A percentile compares a stretch with the other conserved stretches of the same genome.
Evolutionary conservation across 129 eudicot genomes (phyloP).

Genomic region (Chrysanthemum seticuspe): DNA sequence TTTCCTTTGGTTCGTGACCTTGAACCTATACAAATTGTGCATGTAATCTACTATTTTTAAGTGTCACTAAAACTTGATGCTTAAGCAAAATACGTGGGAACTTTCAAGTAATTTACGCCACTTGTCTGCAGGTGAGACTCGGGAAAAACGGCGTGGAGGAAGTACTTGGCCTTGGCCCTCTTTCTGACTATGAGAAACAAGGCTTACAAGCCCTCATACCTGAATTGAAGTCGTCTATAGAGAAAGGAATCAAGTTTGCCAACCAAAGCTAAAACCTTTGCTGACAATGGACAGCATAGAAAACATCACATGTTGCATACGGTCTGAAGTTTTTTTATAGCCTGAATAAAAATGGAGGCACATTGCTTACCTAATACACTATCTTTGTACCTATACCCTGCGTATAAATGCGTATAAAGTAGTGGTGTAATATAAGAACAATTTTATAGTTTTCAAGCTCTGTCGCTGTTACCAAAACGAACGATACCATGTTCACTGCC

Average conservation of each 20-base stretch:
- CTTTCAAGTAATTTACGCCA: neutral
- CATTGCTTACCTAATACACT: no score
- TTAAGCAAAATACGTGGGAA: neutral
- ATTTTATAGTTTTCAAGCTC: no score
- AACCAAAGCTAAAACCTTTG: slow-evolving; percentile 28
- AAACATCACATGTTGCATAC: slow-evolving; percentile 31
- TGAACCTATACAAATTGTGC: neutral
- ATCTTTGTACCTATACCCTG: no score
- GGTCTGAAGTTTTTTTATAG: neutral
- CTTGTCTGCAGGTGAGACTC: slow-evolving; percentile 65
- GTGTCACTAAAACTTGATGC: no score
- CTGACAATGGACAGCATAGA: neutral
- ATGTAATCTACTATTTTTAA: neutral
- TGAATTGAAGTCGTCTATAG: slow-evolving; percentile 59
- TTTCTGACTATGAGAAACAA: slow-evolving; percentile 72
- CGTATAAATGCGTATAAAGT: no score
- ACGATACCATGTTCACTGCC: no score
- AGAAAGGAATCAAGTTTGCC: slow-evolving; percentile 71
- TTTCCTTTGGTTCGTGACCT: neutral
- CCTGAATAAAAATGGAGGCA: slow-evolving; percentile 4
- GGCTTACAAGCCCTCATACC: slow-evolving; percentile 63
- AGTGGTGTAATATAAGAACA: no score
- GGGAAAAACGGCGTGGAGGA: slow-evolving; percentile 94
- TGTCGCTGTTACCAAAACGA: no score
- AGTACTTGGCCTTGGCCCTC: slow-evolving; percentile 59